These are phyloP conservation scores for Gardenia jasminoides DNA, from an alignment of 257 asterid species.

Conservation along the genomic window DNA sequence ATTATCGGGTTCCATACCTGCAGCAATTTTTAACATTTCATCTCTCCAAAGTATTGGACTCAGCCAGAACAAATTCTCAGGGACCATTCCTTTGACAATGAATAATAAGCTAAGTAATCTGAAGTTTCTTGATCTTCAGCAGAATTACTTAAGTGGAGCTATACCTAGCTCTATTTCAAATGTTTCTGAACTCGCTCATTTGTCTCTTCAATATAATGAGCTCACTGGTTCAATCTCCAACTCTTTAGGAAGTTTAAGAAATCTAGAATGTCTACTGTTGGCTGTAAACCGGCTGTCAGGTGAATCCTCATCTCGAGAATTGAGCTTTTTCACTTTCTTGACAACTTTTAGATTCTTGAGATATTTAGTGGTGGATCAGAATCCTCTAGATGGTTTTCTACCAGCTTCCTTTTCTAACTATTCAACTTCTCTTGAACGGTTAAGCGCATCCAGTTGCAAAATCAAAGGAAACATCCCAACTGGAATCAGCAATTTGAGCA, in stretches of 20 bases:
- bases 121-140: no score
- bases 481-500: constrained; percentile 33
- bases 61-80: no score
- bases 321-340: constrained; percentile 14
- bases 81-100: no score
- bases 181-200: no score
- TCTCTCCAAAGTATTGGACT: no score
- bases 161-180: no score
- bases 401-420: constrained; percentile 35
- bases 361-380: neutral
- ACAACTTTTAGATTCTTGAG: constrained; percentile 8
- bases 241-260: constrained; percentile 27
- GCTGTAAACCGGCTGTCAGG: constrained; percentile 18
- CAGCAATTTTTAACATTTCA: no score
- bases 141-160: no score
- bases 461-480: constrained; percentile 32
- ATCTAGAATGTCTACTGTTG: constrained; percentile 18
- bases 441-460: neutral
- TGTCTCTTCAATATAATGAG: no score
- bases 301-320: neutral
- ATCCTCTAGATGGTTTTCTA: constrained; percentile 20
- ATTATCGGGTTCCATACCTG: constrained; percentile 28
- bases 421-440: constrained; percentile 16
- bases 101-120: no score
- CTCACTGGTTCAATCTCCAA: constrained; percentile 11